Conservation (phyloP, 192 early-diverging fungal genomes). For the Chytriomyces sp. region DNA sequence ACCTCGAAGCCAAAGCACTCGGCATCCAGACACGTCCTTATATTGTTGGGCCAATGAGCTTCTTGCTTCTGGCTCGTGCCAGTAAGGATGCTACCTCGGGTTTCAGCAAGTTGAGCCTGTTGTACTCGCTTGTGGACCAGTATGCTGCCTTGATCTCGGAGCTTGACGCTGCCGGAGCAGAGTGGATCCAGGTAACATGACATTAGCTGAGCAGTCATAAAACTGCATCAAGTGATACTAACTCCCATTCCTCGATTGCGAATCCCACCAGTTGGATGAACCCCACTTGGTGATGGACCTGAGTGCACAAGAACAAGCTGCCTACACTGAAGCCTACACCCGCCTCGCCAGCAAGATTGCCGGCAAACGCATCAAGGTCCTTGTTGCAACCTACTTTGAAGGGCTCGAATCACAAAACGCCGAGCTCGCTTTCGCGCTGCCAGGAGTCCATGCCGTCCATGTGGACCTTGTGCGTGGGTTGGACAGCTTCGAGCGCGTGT, state of each 20-base stretch:
- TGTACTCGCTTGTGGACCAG: constrained; percentile 77
- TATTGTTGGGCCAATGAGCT: constrained; percentile 88
- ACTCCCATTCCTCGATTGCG: background rate
- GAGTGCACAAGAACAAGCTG: constrained; percentile 50
- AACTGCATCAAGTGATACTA: background rate
- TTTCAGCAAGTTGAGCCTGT: constrained; percentile 77
- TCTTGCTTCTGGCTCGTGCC: constrained; percentile 85
- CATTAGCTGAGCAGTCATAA: background rate
- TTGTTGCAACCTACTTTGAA: constrained; percentile 95
- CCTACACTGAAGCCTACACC: constrained; percentile 70
- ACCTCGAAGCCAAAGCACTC: constrained; percentile 87
- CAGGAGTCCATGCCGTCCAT: constrained; percentile 82
- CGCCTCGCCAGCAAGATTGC: constrained; percentile 45
- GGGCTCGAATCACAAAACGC: constrained; percentile 69
- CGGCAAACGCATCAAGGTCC: constrained; percentile 60
- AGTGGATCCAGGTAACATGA: constrained; percentile 69
- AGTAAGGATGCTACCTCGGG: constrained; percentile 58
- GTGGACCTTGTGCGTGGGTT: constrained; percentile 88
- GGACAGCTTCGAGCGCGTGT: constrained; percentile 76
- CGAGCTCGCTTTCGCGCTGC: constrained; percentile 66
- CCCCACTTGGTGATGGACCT: constrained; percentile 76
- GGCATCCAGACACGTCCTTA: constrained; percentile 93
- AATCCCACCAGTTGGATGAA: constrained; percentile 67
- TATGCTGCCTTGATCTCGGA: constrained; percentile 78
- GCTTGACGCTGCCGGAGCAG: constrained; percentile 77